phyloP scores from a whole-genome alignment of 805 yeast genomes.

The Metschnikowia shivogae region DNA sequence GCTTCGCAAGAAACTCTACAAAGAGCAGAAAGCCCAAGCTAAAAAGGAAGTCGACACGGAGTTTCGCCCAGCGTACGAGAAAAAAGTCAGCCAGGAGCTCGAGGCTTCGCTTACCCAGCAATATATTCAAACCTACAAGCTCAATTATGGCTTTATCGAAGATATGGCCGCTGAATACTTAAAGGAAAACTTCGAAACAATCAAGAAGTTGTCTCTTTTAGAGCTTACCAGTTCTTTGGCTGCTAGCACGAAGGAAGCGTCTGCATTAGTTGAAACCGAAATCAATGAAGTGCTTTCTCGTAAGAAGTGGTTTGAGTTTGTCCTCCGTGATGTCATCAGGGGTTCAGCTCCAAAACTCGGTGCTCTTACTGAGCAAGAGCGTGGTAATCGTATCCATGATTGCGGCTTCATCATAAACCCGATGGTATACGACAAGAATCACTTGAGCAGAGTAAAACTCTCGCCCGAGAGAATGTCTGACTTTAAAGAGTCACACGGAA shows the following conservation, averaged over 20 bases:
- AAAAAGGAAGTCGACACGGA: neutral
- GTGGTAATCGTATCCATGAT: slow-evolving; percentile 14
- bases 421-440: slow-evolving; percentile 11
- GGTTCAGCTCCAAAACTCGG: slow-evolving; percentile 15
- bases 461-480: slow-evolving; percentile 19
- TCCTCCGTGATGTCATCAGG: slow-evolving; percentile 15
- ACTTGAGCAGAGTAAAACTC: slow-evolving; percentile 15
- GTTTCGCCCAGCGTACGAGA: neutral
- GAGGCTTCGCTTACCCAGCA: slow-evolving; percentile 4
- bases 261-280: slow-evolving; percentile 3
- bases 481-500: slow-evolving; percentile 24
- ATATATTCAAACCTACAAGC: neutral
- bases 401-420: slow-evolving; percentile 13
- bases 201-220: slow-evolving; percentile 3
- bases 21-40: neutral
- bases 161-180: slow-evolving; percentile 9
- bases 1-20: slow-evolving; percentile 2
- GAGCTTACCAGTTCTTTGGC: slow-evolving; percentile 1
- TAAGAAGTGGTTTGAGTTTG: slow-evolving; percentile 9
- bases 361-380: slow-evolving; percentile 15
- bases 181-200: slow-evolving; percentile 4
- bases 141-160: slow-evolving; percentile 7
- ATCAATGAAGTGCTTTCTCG: slow-evolving; percentile 5
- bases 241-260: neutral
- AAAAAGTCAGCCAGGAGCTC: slow-evolving; percentile 1